Conservation (phyloP, 441 rosid species). For the Jatropha multifida region DNA sequence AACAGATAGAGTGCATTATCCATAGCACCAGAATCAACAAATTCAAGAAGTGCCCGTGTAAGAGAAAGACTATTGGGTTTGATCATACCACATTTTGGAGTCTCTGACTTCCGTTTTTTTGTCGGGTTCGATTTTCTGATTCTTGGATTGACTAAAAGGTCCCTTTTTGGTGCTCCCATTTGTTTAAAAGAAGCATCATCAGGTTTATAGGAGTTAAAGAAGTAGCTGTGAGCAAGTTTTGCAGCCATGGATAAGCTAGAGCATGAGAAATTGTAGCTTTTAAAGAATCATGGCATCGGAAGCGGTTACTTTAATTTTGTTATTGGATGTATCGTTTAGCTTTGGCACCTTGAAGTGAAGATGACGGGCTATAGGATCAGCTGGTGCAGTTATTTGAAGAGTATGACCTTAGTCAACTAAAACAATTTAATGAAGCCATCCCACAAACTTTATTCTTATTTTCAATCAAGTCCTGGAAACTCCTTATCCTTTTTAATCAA, state of each 20-base stretch:
- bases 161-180: constrained; percentile 5
- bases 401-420: too few relatives aligned
- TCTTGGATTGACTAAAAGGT: constrained; percentile 25
- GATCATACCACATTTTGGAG: constrained; percentile 1
- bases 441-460: too few relatives aligned
- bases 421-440: too few relatives aligned
- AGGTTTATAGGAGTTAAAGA: constrained; percentile 27
- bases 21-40: constrained; percentile 47
- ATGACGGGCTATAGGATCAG: too few relatives aligned
- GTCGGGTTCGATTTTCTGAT: constrained; percentile 18
- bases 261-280: neutral
- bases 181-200: constrained; percentile 22
- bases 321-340: neutral
- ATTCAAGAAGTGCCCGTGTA: constrained; percentile 31
- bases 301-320: neutral
- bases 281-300: constrained; percentile 2
- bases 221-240: constrained; percentile 20
- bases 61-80: constrained; percentile 27
- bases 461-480: too few relatives aligned
- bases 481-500: too few relatives aligned
- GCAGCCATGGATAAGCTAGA: constrained; percentile 33
- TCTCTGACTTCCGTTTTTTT: neutral
- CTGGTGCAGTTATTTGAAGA: too few relatives aligned
- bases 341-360: too few relatives aligned
- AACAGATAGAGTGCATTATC: constrained; percentile 63